Base-by-base conservation (phyloP, 768 basidiomycete genomes). In the Leucocoprinus birnbaumii region DNA sequence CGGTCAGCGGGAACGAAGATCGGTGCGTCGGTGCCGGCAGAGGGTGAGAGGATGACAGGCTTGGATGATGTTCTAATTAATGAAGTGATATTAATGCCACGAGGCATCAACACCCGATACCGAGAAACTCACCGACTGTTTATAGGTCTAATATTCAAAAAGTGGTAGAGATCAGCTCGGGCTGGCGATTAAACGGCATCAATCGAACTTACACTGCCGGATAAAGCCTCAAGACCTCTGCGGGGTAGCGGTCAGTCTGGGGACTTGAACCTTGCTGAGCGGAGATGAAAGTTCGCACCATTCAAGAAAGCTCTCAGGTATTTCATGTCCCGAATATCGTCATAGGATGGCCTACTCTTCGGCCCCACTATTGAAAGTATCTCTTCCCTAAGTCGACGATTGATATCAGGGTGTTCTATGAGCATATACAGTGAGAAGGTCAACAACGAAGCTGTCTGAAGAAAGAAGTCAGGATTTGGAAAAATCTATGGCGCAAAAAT, bases 361-460 rank as follows among this genome's bases (percentile, higher is more conserved):
- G 68, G 56, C 2, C 85, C 85, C 58, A 82, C 83, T 44, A 80
- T 72, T 10, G 76, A 66, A 5, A 86, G 64, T 2, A 89, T 80
- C 64, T 92, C 89, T 1, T 73, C 70, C 11, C 85, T 80, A 51
- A 90, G 71, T 50, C 71, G 74, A 16, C 65, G 60, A 14, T 75
- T 65, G 24, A 87, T 72, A 0, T 84, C 74, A 0, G 87, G 89
- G 63, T 87, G 74, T 41, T 82, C 71, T 4, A 86, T 81, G 66
- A 91, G 75, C 56, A 86, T 78, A 65, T 93, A 91, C 5, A 82
- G 82, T 48, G 82, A 74, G 60, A 75, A 89, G 16, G 89, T 90
- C 57, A 92, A 63, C 2, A 84, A 72, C 53, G 81, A 83, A 18
- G 89, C 81, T 0, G 89, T 90, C 86, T 88, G 57, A 18, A 57